Conservation (phyloP, 495 filamentous ascomycete genomes). For the Aspergillus ellipticus region DNA sequence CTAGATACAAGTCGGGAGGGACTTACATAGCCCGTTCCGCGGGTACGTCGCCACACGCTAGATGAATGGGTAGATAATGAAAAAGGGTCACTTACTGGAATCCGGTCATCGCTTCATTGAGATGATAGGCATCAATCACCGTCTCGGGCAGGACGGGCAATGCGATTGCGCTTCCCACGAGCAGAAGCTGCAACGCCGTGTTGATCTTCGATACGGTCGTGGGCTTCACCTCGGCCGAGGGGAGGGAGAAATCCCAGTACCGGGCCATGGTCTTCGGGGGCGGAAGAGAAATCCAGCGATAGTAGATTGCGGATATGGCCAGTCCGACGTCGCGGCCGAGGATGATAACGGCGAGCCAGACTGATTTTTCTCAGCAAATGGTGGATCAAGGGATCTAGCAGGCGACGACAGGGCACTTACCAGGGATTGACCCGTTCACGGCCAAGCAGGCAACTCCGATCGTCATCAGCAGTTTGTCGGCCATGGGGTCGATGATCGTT, state of each 20-base stretch:
- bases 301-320: conserved; percentile 87
- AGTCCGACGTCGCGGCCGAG: conserved; percentile 86
- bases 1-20: not conserved
- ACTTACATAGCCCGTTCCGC: conserved; percentile 13
- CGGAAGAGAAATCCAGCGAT: conserved; percentile 88
- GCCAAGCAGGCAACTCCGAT: conserved; percentile 80
- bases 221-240: conserved; percentile 87
- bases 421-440: conserved; percentile 71
- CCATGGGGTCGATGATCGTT: conserved; percentile 95
- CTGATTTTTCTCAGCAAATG: conserved; percentile 32
- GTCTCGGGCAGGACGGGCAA: conserved; percentile 59
- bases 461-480: conserved; percentile 94
- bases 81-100: conserved; percentile 63
- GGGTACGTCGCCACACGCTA: not conserved
- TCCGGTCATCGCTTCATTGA: conserved; percentile 53
- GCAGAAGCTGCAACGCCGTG: conserved; percentile 71
- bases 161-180: conserved; percentile 74
- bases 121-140: conserved; percentile 41
- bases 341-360: conserved; percentile 84
- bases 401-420: too few relatives aligned
- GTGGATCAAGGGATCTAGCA: not conserved
- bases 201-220: conserved; percentile 90
- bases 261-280: conserved; percentile 84
- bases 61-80: conserved; percentile 4
- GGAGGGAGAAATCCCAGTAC: conserved; percentile 98